phyloP scores from a whole-genome alignment of 108 stramenopile species.

The Cyclotella baltica region DNA sequence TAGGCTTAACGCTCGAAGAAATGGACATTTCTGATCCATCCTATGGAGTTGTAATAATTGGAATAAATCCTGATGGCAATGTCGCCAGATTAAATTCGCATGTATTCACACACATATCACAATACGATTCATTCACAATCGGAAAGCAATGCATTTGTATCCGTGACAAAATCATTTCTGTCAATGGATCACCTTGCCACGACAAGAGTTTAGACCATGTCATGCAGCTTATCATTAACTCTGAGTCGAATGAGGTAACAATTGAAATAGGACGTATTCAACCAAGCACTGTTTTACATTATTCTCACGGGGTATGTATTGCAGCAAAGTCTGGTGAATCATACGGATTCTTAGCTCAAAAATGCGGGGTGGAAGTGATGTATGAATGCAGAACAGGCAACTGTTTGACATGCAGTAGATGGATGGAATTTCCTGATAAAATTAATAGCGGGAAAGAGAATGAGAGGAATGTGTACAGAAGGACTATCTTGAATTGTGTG shows the following conservation, averaged over 20 bases:
- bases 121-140: slow-evolving; percentile 2
- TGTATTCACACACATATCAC: slow-evolving; percentile 25
- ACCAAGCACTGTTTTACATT: slow-evolving; percentile 30
- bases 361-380: slow-evolving; percentile 31
- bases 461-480: slow-evolving; percentile 16
- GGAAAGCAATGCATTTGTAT: slow-evolving; percentile 43
- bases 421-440: slow-evolving; percentile 44
- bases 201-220: slow-evolving; percentile 44
- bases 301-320: slow-evolving; percentile 31
- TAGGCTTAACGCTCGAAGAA: slow-evolving; percentile 36
- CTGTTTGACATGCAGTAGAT: slow-evolving; percentile 35
- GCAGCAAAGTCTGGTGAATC: slow-evolving; percentile 43
- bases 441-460: not conserved
- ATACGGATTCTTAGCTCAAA: slow-evolving; percentile 43
- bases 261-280: slow-evolving; percentile 38
- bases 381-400: slow-evolving; percentile 43
- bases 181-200: slow-evolving; percentile 33
- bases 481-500: slow-evolving; percentile 42
- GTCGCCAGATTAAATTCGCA: slow-evolving; percentile 28
- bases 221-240: slow-evolving; percentile 12
- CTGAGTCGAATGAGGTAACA: slow-evolving; percentile 8
- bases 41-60: slow-evolving; percentile 28
- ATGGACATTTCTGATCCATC: slow-evolving; percentile 27
- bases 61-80: slow-evolving; percentile 28
- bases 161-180: slow-evolving; percentile 38